Conservation (phyloP, 192 early-diverging fungal genomes). For the Gonapodya sp. region DNA sequence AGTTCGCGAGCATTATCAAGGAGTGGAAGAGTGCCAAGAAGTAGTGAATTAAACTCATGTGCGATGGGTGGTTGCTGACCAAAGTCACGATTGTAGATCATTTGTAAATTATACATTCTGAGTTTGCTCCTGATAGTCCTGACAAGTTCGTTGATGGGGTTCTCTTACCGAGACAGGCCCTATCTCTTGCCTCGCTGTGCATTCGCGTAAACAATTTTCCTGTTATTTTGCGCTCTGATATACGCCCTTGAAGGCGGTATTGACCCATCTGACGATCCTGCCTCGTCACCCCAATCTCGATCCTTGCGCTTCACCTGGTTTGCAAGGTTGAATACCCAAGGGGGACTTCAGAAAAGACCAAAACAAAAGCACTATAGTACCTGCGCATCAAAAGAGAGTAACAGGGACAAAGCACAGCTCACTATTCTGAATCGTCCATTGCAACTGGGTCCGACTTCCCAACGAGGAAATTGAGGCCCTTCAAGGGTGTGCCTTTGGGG, state of each 20-base stretch:
- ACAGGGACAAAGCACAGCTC: too few species aligned
- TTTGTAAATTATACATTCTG: too few species aligned
- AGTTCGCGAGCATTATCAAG: too few species aligned
- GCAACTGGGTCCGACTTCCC: background rate
- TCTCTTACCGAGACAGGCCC: too few species aligned
- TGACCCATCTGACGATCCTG: background rate
- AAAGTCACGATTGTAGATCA: too few species aligned
- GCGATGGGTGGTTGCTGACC: too few species aligned
- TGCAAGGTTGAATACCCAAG: background rate
- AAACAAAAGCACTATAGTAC: background rate
- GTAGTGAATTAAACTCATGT: too few species aligned
- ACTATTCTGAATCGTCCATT: conserved; percentile 2
- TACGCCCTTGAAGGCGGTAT: background rate
- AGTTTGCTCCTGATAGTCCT: too few species aligned
- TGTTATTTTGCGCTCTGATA: background rate
- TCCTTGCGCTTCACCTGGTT: background rate
- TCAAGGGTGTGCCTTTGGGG: background rate
- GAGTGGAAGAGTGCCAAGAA: too few species aligned
- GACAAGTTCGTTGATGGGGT: too few species aligned
- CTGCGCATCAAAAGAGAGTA: background rate
- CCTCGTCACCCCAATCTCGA: background rate
- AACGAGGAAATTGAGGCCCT: background rate
- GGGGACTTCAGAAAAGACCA: background rate
- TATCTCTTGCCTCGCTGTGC: background rate
- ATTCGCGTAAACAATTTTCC: background rate